Evolutionary conservation across 148 eudicot genomes (phyloP).

Genomic region (Diospyros lotus): DNA sequence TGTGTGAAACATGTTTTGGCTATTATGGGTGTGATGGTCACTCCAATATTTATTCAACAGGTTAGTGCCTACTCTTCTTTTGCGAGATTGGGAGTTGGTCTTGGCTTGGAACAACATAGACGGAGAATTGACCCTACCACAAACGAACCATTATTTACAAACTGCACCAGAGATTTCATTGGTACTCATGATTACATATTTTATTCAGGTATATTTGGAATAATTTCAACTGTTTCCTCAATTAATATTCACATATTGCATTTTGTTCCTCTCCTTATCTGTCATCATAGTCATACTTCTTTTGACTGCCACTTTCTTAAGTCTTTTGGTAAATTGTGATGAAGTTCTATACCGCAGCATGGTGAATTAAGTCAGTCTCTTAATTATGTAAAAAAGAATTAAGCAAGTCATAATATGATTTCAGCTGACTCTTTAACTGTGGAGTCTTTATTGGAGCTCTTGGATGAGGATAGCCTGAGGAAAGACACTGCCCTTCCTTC

Average conservation of each 20-base stretch:
- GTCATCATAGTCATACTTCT: not conserved
- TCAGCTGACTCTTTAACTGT: slow-evolving; percentile 96
- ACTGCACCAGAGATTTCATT: slow-evolving; percentile 91
- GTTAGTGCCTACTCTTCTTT: slow-evolving; percentile 98
- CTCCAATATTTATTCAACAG: slow-evolving; percentile 27
- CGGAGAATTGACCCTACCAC: slow-evolving; percentile 80
- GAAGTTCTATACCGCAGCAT: not conserved
- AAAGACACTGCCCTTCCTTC: slow-evolving; percentile 99
- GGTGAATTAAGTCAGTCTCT: not conserved
- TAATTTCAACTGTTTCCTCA: not conserved
- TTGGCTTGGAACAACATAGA: slow-evolving; percentile 70
- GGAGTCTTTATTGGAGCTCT: slow-evolving; percentile 87
- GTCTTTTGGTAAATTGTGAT: not conserved
- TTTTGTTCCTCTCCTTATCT: not conserved
- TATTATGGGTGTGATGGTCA: not conserved
- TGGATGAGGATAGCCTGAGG: slow-evolving; percentile 93
- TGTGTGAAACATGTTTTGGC: not conserved
- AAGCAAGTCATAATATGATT: slow-evolving; percentile 12
- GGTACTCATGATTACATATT: slow-evolving; percentile 98
- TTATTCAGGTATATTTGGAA: slow-evolving; percentile 64
- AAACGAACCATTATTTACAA: slow-evolving; percentile 88
- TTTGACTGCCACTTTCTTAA: not conserved
- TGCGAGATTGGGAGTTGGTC: slow-evolving; percentile 64
- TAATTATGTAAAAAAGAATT: not conserved
- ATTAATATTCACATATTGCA: not conserved